Percentiles rank a stretch among this genome's conserved stretches.
Conservation (phyloP, 345 rosid species). For the Eucalyptus viminalis region DNA sequence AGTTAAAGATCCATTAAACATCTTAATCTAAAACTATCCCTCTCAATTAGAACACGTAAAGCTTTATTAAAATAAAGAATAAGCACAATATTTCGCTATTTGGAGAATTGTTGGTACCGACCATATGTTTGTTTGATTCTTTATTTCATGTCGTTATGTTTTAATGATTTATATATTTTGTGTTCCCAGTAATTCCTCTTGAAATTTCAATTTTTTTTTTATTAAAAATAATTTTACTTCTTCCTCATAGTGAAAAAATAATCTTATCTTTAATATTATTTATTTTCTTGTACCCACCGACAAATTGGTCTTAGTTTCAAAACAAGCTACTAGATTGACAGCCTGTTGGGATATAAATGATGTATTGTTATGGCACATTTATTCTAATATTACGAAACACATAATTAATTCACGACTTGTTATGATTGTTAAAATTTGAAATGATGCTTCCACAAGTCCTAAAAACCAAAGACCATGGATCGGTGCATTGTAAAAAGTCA, state of each 20-base stretch:
- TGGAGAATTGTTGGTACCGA: background rate
- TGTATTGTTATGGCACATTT: background rate
- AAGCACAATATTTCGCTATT: background rate
- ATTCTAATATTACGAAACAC: background rate
- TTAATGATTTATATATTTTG: background rate
- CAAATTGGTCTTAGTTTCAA: background rate
- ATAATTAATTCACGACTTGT: background rate
- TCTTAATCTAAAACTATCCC: background rate
- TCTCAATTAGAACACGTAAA: background rate
- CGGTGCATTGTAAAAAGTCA: too few relatives aligned
- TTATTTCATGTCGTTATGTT: too few relatives aligned
- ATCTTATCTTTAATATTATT: background rate
- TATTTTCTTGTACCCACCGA: background rate
- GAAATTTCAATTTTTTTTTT: rapidly evolving
- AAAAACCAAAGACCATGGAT: background rate
- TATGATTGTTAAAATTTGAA: background rate
- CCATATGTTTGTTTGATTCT: background rate
- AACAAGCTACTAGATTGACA: background rate
- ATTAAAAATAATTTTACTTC: too few relatives aligned
- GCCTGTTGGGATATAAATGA: background rate
- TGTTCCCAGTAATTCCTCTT: background rate
- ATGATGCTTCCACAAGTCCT: background rate
- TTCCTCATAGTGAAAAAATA: background rate
- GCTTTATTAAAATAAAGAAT: background rate
- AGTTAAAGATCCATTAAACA: background rate